Percentiles rank a stretch among this genome's conserved stretches.
Evolutionary conservation across 2,329 filamentous ascomycete species (phyloP).

Genomic region (Apiospora koreana): DNA sequence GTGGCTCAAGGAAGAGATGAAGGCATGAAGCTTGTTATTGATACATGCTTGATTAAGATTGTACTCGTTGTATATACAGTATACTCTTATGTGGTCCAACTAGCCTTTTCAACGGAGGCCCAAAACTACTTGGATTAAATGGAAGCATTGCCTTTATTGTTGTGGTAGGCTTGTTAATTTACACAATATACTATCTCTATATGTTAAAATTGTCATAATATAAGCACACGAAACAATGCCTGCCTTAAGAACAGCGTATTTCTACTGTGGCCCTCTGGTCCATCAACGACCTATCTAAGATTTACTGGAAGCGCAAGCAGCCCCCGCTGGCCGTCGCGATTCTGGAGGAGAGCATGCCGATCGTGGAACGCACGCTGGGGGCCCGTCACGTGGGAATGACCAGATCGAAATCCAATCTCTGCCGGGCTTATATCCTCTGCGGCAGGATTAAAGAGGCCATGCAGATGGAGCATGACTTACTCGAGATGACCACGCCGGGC

Average conservation of each 20-base stretch:
- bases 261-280: slow-evolving; percentile 35
- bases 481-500: slow-evolving; percentile 11
- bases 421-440: not conserved
- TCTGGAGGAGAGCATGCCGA: slow-evolving; percentile 23
- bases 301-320: slow-evolving; percentile 29
- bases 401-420: not conserved
- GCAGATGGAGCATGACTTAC: not conserved
- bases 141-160: no score
- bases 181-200: no score
- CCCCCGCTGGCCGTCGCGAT: slow-evolving; percentile 19
- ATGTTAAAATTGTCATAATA: no score
- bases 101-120: no score
- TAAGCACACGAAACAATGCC: no score
- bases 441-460: not conserved
- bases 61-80: not conserved
- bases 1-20: slow-evolving; percentile 58
- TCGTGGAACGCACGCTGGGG: not conserved
- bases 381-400: not conserved
- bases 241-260: slow-evolving; percentile 37
- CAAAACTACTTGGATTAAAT: no score
- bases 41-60: not conserved
- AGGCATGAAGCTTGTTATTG: not conserved
- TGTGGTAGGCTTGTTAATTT: no score
- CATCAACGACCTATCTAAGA: slow-evolving; percentile 33
- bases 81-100: no score